Conservation (phyloP, 129 eudicot genomes). For the Saussurea involucrata region DNA sequence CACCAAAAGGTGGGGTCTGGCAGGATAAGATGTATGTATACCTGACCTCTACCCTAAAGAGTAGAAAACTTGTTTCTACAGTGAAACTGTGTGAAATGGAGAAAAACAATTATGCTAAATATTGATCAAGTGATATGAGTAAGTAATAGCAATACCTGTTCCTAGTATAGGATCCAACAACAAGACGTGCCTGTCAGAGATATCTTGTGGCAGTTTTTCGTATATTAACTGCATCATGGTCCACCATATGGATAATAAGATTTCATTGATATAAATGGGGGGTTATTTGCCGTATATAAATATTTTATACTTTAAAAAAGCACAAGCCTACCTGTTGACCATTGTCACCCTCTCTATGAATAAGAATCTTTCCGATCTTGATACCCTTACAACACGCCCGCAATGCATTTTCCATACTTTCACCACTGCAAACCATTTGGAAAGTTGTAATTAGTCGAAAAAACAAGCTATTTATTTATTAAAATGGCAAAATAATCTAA, state of each 20-base stretch:
- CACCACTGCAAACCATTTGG: conserved; percentile 57
- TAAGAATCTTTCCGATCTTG: conserved; percentile 92
- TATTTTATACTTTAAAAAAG: not conserved
- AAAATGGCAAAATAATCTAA: not conserved
- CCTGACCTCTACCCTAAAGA: not conserved
- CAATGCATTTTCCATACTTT: conserved; percentile 98
- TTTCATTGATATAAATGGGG: not conserved
- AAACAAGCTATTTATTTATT: not conserved
- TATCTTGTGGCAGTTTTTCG: conserved; percentile 78
- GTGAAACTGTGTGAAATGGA: not conserved
- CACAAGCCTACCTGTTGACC: conserved; percentile 71
- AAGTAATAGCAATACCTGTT: conserved; percentile 42
- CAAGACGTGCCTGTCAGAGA: conserved; percentile 76
- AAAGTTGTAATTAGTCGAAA: not conserved
- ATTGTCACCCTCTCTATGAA: conserved; percentile 95
- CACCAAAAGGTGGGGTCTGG: no score
- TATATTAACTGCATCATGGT: conserved; percentile 56
- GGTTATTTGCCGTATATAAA: not conserved
- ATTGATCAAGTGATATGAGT: not conserved
- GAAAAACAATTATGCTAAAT: not conserved
- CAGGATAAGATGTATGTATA: not conserved
- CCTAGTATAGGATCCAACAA: conserved; percentile 83
- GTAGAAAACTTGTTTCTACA: not conserved
- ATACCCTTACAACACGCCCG: conserved; percentile 99
- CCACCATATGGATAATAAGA: not conserved